phyloP scores from a whole-genome alignment of 192 early-diverging fungal genomes.

The Dimargaris xerosporica region DNA sequence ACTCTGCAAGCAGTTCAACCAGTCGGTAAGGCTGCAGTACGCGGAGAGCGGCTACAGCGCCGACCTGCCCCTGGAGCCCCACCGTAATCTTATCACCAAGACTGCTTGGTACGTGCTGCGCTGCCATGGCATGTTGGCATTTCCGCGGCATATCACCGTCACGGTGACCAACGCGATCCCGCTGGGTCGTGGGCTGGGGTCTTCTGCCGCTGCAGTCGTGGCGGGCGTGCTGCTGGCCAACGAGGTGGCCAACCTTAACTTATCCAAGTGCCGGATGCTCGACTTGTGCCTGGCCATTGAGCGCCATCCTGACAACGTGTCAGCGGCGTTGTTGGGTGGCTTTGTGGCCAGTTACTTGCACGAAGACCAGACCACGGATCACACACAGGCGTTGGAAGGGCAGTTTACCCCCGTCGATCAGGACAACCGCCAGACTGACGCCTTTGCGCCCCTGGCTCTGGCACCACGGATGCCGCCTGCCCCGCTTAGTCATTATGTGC shows the following conservation, averaged over 20 bases:
- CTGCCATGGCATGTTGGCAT: slow-evolving; percentile 38
- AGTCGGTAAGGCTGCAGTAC: slow-evolving; percentile 32
- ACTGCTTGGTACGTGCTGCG: slow-evolving; percentile 80
- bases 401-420: background rate
- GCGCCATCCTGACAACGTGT: slow-evolving; percentile 95
- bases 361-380: slow-evolving; percentile 20
- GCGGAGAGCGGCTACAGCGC: slow-evolving; percentile 25
- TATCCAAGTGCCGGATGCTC: slow-evolving; percentile 64
- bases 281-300: slow-evolving; percentile 88
- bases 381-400: slow-evolving; percentile 13
- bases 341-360: slow-evolving; percentile 79
- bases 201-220: slow-evolving; percentile 89
- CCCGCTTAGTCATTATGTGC: slow-evolving; percentile 53
- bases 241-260: slow-evolving; percentile 43
- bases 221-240: slow-evolving; percentile 80
- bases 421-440: slow-evolving; percentile 2
- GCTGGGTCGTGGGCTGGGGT: slow-evolving; percentile 91
- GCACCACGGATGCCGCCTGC: slow-evolving; percentile 33
- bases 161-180: slow-evolving; percentile 85
- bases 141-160: slow-evolving; percentile 51
- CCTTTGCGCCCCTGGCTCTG: slow-evolving; percentile 11
- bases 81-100: slow-evolving; percentile 79
- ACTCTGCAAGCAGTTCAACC: background rate
- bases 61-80: slow-evolving; percentile 66
- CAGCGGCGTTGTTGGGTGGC: slow-evolving; percentile 85